Percentiles rank a stretch among this genome's conserved stretches.
phyloP scores from a whole-genome alignment of 208 protist species.

The Leishmania arabica region DNA sequence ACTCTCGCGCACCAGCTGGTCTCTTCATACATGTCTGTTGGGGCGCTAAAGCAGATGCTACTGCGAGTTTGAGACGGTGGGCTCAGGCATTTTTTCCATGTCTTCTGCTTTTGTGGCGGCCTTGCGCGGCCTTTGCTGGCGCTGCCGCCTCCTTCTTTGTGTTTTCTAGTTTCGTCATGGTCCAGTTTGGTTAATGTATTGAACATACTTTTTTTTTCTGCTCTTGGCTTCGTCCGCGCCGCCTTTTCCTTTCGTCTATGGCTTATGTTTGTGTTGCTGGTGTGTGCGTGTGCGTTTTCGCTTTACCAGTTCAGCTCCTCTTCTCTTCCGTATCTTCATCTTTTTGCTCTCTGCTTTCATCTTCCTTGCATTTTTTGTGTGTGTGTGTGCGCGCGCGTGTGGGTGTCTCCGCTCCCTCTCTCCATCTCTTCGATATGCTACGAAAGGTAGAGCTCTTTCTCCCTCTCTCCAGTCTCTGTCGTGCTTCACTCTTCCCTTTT shows the following conservation, averaged over 20 bases:
- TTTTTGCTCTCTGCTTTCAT: background rate
- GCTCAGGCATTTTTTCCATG: background rate
- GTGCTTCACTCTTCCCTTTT: constrained; percentile 1
- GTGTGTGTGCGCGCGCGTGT: background rate
- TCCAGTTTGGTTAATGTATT: constrained; percentile 4
- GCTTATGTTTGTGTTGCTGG: background rate
- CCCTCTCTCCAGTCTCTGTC: constrained; percentile 5
- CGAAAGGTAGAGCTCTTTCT: constrained; percentile 7
- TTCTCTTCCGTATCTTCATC: background rate
- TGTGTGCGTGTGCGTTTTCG: background rate
- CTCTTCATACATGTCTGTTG: background rate
- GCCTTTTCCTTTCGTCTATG: background rate
- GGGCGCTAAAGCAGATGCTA: background rate
- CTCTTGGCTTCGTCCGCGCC: background rate
- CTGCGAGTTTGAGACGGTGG: background rate
- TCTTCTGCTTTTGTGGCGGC: background rate
- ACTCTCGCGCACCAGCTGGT: background rate
- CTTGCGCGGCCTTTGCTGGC: background rate
- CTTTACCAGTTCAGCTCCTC: background rate
- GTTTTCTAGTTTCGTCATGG: background rate
- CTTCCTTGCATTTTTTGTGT: background rate
- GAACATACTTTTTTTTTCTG: no score
- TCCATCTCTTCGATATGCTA: background rate
- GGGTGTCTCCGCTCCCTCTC: background rate
- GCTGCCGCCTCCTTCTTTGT: background rate